These are phyloP conservation scores for Acrocalymma vagum DNA, from an alignment of 2,329 filamentous ascomycete genomes.

Conservation along the genomic window DNA sequence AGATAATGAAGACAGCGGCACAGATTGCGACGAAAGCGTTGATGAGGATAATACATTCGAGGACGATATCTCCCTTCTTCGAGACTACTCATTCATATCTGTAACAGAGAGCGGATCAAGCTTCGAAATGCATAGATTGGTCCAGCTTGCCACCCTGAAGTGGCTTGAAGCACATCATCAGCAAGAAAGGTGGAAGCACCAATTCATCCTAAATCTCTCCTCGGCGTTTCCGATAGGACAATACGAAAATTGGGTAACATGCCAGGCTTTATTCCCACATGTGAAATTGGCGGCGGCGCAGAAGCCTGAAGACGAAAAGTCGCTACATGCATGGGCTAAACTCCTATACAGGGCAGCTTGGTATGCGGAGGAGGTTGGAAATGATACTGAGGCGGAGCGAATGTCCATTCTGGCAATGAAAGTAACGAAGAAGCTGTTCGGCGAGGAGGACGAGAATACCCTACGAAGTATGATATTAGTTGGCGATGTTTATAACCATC, in stretches of 20 bases:
- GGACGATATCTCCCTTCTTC: slow-evolving; percentile 10
- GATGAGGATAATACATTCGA: slow-evolving; percentile 15
- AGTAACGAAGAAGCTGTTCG: slow-evolving; percentile 1
- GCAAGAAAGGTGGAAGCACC: slow-evolving; percentile 5
- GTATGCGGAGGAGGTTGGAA: slow-evolving; percentile 7
- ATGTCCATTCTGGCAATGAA: slow-evolving; percentile 2
- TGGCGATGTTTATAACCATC: slow-evolving; percentile 1
- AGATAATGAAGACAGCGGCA: not conserved
- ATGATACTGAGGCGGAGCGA: slow-evolving; percentile 1
- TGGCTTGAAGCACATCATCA: slow-evolving; percentile 11
- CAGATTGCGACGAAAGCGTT: slow-evolving; percentile 8
- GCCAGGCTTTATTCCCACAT: slow-evolving; percentile 39
- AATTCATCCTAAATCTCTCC: slow-evolving; percentile 1
- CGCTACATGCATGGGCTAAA: slow-evolving; percentile 2
- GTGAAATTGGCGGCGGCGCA: slow-evolving; percentile 14
- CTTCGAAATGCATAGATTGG: slow-evolving; percentile 14
- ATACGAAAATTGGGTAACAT: slow-evolving; percentile 31
- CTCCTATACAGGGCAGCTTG: slow-evolving; percentile 8
- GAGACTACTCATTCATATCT: slow-evolving; percentile 9
- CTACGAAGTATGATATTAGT: slow-evolving; percentile 5
- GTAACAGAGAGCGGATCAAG: not conserved
- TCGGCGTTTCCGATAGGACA: slow-evolving; percentile 7
- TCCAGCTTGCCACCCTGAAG: slow-evolving; percentile 14
- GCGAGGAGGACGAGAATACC: slow-evolving; percentile 3
- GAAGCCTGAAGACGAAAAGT: not conserved